phyloP scores from a whole-genome alignment of 2,329 filamentous ascomycete species.

The Fusarium veterinarium region DNA sequence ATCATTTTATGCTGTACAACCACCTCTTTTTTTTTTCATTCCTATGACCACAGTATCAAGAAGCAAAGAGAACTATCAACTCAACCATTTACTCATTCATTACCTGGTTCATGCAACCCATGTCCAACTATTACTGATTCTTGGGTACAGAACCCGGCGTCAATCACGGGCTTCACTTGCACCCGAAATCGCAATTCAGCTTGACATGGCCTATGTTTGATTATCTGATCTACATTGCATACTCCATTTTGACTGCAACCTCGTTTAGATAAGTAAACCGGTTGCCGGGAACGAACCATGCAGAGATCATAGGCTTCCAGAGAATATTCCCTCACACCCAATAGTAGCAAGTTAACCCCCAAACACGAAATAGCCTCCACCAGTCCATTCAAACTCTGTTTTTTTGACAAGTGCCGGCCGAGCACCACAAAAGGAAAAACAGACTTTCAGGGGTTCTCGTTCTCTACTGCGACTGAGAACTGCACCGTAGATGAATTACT shows the following conservation, averaged over 20 bases:
- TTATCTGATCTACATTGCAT: conserved; percentile 9
- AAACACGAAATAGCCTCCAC: neutral
- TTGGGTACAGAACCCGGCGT: neutral
- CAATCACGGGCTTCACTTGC: neutral
- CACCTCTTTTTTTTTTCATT: conserved; percentile 8
- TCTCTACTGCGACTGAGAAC: neutral
- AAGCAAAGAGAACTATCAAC: neutral
- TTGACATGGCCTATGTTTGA: neutral
- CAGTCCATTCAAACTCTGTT: conserved; percentile 9
- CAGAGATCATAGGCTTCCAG: neutral
- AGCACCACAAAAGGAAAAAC: neutral
- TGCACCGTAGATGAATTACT: neutral
- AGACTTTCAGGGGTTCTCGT: neutral
- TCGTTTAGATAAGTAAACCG: neutral
- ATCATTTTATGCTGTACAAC: neutral
- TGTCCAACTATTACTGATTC: neutral
- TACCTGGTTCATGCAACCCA: neutral
- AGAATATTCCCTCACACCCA: neutral
- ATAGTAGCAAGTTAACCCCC: neutral
- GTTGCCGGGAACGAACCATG: neutral
- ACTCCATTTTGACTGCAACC: neutral
- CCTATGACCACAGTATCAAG: conserved; percentile 1
- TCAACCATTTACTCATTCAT: neutral
- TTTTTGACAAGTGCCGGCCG: conserved; percentile 13
- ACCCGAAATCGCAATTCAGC: neutral